Evolutionary conservation across 2,329 filamentous ascomycete species (phyloP).

Genomic region (Hawksworthiomyces lignivorus): DNA sequence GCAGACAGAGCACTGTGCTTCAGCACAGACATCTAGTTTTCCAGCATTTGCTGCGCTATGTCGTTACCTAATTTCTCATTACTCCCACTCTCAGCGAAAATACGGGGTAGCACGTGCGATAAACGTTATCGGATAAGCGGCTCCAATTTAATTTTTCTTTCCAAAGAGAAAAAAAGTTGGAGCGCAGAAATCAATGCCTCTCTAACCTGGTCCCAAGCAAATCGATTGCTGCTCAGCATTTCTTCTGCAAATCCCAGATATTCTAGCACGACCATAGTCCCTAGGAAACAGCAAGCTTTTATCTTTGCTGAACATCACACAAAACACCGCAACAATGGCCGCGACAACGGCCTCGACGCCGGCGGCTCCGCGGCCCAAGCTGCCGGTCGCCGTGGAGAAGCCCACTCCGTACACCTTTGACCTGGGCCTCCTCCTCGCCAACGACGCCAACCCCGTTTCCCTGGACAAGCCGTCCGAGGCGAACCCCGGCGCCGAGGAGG

Average conservation of each 20-base stretch:
- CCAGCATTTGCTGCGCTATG: too few species aligned
- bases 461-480: constrained; percentile 40
- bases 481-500: constrained; percentile 38
- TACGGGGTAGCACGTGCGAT: neutral
- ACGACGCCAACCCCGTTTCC: constrained; percentile 76
- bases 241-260: constrained; percentile 2
- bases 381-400: constrained; percentile 64
- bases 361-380: constrained; percentile 34
- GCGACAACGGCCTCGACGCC: constrained; percentile 19
- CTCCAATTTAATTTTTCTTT: neutral
- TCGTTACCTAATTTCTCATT: too few species aligned
- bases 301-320: too few species aligned
- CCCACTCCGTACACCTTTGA: constrained; percentile 90
- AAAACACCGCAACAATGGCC: constrained; percentile 14
- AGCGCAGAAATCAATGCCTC: neutral
- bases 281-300: too few species aligned
- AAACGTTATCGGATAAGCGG: too few species aligned
- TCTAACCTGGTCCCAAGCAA: too few species aligned
- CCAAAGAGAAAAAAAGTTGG: neutral
- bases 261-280: constrained; percentile 3
- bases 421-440: constrained; percentile 76
- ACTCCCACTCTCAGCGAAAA: too few species aligned
- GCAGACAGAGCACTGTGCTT: too few species aligned
- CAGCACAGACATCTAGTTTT: too few species aligned
- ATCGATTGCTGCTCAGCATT: too few species aligned